Evolutionary conservation across 164 flowering plant species (phyloP), one percentile per base, ranked within the genome.

Genomic region (Sedum album): DNA sequence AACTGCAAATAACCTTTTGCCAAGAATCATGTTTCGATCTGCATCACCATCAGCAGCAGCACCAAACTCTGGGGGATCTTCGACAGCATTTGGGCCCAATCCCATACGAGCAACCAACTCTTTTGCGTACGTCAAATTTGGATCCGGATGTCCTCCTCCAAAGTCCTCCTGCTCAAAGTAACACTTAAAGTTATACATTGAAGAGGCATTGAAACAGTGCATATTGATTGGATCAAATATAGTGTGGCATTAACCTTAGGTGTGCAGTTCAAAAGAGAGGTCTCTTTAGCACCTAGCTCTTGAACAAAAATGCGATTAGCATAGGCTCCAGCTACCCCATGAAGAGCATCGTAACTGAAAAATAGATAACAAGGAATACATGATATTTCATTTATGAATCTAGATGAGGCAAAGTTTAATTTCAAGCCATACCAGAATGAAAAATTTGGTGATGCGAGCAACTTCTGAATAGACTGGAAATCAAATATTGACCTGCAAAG

Each of bases 21-120:
- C 99, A 73, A 95, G 96, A 76, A 95, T 64, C 99, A 95, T 95
- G 75, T 92, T 95, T 64, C 99, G 89, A 75, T 95, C 99, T 23
- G 97, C 99, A 79, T 95, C 97, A 82, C 99, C 99, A 81, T 95
- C 99, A 74, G 96, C 96, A 80, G 99, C 99, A 69, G 97, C 99
- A 69, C 99, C 99, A 81, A 95, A 95, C 73, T 95, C 99, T 55
- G 99, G 99, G 66, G 96, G 96, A 61, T 90, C 88, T 55, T 67
- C 79, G 65, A 72, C 76, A 67, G 86, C 46, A 44, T 69, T 66
- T 73, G 82, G 75, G 31, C 90, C 79, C 81, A 94, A 76, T 66
- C 99, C 99, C 99, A 95, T 91, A 21, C 93, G 81, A 39, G 80
- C 86, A 79, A 95, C 99, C 79, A 95, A 80, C 82, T 92, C 99